Evolutionary conservation across 2,329 filamentous ascomycete genomes (phyloP).

Genomic region (Orbilia oligospora): DNA sequence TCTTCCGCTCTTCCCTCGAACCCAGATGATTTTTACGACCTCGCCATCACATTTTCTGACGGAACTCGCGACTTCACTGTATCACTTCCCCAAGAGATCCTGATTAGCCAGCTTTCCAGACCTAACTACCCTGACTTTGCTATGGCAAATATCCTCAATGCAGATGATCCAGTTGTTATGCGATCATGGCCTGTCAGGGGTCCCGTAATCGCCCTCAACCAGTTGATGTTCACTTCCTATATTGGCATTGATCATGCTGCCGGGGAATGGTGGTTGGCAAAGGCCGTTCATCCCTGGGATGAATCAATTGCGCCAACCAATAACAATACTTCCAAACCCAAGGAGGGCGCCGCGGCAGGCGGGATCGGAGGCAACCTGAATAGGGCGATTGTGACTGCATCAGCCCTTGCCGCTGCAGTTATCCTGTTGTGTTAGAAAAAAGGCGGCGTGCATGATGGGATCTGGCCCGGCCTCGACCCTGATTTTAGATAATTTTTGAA

Average conservation of each 20-base stretch:
- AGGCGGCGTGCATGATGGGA: constrained; percentile 8
- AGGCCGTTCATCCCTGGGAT: constrained; percentile 14
- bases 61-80: background rate
- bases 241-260: constrained; percentile 41
- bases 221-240: constrained; percentile 25
- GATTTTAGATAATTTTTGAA: background rate
- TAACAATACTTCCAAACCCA: background rate
- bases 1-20: background rate
- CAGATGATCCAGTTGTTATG: background rate
- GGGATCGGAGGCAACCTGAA: constrained; percentile 26
- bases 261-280: constrained; percentile 41
- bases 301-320: background rate
- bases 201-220: constrained; percentile 5
- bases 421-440: constrained; percentile 25
- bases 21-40: constrained; percentile 15
- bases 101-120: background rate
- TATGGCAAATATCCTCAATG: background rate
- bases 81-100: background rate
- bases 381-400: constrained; percentile 16
- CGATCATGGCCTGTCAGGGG: background rate
- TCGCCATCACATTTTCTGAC: constrained; percentile 37
- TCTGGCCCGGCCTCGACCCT: constrained; percentile 3
- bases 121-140: background rate
- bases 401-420: constrained; percentile 42
- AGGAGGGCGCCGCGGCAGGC: constrained; percentile 4